These are phyloP conservation scores for Calonectria henricotiae DNA, from an alignment of 2,329 filamentous ascomycete genomes.

Conservation along the genomic window DNA sequence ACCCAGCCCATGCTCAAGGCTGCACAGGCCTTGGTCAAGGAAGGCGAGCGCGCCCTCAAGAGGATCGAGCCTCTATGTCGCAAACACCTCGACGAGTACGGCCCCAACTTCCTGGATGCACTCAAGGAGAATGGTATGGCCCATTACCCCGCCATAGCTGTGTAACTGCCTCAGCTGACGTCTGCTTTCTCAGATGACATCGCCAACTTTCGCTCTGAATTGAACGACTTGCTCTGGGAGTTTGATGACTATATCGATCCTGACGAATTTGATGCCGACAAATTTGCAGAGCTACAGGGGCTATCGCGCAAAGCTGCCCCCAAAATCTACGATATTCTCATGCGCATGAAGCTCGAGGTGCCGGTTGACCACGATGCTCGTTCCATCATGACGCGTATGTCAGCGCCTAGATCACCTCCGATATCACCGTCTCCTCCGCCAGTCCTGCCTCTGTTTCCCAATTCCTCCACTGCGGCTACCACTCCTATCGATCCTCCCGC, in stretches of 20 bases:
- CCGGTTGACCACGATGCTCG: constrained; percentile 50
- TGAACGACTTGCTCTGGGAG: constrained; percentile 70
- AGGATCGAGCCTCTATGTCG: constrained; percentile 69
- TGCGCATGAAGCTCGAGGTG: constrained; percentile 69
- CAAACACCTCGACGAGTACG: constrained; percentile 67
- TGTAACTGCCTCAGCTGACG: constrained; percentile 39
- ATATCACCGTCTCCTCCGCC: constrained; percentile 49
- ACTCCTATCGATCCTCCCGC: constrained; percentile 14
- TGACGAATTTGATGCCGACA: constrained; percentile 68
- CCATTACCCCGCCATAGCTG: constrained; percentile 28
- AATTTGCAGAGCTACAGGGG: constrained; percentile 67
- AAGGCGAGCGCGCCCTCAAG: constrained; percentile 67
- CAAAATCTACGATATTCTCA: constrained; percentile 67
- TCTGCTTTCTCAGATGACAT: constrained; percentile 63
- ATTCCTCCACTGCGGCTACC: constrained; percentile 34
- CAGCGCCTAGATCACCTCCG: constrained; percentile 52
- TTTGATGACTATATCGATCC: constrained; percentile 71
- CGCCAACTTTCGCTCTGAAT: constrained; percentile 63
- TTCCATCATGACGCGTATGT: constrained; percentile 52
- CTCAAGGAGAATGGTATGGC: constrained; percentile 69
- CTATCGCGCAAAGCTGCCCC: constrained; percentile 67
- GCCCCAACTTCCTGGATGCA: constrained; percentile 66
- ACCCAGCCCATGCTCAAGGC: constrained; percentile 67
- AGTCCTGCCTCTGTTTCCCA: constrained; percentile 48
- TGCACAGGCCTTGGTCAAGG: constrained; percentile 65